phyloP scores from a whole-genome alignment of 768 basidiomycete species.

The Coprinopsis strossmayeri region DNA sequence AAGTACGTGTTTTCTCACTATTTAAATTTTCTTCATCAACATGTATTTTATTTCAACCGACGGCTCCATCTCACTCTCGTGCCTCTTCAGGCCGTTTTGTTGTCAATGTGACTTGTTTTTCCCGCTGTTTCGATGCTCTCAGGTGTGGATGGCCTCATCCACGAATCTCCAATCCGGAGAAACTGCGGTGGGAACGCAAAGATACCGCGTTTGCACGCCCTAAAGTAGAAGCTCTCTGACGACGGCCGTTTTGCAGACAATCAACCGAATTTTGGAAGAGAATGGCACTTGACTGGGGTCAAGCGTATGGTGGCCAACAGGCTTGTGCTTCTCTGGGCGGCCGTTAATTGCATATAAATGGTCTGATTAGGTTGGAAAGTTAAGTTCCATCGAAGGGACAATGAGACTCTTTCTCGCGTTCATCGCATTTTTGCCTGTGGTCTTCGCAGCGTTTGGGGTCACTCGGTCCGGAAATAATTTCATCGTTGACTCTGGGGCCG shows the following conservation, averaged over 20 bases:
- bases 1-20: not conserved
- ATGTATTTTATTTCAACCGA: not conserved
- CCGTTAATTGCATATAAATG: not conserved
- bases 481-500: conserved; percentile 38
- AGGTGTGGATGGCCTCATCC: too few relatives aligned
- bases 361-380: not conserved
- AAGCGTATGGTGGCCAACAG: not conserved
- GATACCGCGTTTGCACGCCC: not conserved
- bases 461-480: conserved; percentile 34
- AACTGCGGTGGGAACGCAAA: conserved; percentile 6
- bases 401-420: conserved; percentile 20
- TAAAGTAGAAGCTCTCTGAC: not conserved
- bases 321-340: not conserved
- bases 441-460: conserved; percentile 40
- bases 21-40: not conserved
- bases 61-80: too few relatives aligned
- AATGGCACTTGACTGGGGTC: not conserved
- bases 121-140: too few relatives aligned
- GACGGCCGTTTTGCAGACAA: conserved; percentile 1
- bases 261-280: not conserved
- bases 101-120: not conserved
- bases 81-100: too few relatives aligned
- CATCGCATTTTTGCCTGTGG: conserved; percentile 18
- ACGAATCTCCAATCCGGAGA: too few relatives aligned
- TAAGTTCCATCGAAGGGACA: not conserved